Conservation (phyloP, 371 early-diverging fungal genomes). For the Capniomyces stellatus region DNA sequence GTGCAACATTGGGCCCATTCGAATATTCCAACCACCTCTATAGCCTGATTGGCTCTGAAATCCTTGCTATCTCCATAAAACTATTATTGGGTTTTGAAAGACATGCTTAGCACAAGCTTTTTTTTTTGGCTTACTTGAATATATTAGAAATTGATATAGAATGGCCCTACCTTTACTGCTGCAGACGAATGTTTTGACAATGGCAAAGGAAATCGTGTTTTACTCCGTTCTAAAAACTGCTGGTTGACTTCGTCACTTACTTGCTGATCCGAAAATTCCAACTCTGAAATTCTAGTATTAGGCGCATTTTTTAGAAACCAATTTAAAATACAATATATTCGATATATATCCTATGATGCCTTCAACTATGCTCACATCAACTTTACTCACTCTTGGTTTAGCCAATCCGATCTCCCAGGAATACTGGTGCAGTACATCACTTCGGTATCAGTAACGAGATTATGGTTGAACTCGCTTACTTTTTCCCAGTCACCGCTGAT, state of each 20-base stretch:
- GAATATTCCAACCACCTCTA: slow-evolving; percentile 8
- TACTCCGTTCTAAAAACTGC: not conserved
- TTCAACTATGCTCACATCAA: no score
- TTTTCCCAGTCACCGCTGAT: not conserved
- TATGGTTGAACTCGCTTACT: not conserved
- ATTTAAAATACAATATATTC: no score
- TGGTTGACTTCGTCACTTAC: not conserved
- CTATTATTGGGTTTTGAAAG: not conserved
- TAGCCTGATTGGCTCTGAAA: slow-evolving; percentile 4
- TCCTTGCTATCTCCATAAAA: slow-evolving; percentile 1
- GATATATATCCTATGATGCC: no score
- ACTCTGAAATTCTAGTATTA: no score
- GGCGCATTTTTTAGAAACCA: no score
- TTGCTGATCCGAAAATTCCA: no score
- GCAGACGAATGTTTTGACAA: not conserved
- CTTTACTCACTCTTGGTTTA: no score
- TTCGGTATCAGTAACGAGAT: not conserved
- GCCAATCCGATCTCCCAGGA: slow-evolving; percentile 3
- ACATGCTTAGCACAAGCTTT: no score
- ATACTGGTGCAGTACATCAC: slow-evolving; percentile 3
- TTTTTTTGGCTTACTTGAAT: no score
- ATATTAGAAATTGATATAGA: no score
- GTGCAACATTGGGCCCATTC: slow-evolving; percentile 2
- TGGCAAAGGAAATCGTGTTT: not conserved
- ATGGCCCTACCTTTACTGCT: not conserved